Percentiles rank a stretch among this genome's conserved stretches.
phyloP scores from a whole-genome alignment of 2,329 filamentous ascomycete genomes.

The Hirsutella rhossiliensis region DNA sequence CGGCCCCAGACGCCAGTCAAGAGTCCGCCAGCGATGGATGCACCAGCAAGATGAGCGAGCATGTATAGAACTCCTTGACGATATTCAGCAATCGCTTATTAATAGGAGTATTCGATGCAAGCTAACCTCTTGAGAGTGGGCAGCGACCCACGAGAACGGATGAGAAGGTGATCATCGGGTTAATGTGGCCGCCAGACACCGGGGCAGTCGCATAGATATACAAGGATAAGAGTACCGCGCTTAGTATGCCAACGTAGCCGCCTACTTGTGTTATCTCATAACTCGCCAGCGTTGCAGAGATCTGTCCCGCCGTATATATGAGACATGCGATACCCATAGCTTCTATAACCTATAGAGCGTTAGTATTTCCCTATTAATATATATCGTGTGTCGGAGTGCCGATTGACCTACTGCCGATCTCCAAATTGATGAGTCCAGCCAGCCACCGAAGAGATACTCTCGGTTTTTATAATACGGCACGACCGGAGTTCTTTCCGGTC shows the following conservation, averaged over 20 bases:
- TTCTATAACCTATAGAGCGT: conserved; percentile 20
- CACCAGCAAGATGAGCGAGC: conserved; percentile 30
- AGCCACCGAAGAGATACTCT: conserved; percentile 13
- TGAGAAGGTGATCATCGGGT: conserved; percentile 38
- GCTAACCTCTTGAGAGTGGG: conserved; percentile 28
- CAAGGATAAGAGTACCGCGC: conserved; percentile 26
- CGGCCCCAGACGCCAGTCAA: conserved; percentile 20
- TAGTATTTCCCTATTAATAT: background rate
- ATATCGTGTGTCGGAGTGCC: background rate
- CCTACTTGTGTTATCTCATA: conserved; percentile 14
- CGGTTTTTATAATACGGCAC: conserved; percentile 13
- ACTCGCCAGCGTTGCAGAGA: conserved; percentile 15
- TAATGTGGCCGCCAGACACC: conserved; percentile 38
- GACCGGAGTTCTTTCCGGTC: conserved; percentile 3
- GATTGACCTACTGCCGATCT: conserved; percentile 12
- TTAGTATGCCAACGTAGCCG: conserved; percentile 24
- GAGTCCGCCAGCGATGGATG: conserved; percentile 26
- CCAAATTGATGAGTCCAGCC: conserved; percentile 13
- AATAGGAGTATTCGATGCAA: background rate
- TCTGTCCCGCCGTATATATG: conserved; percentile 19
- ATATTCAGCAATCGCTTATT: background rate
- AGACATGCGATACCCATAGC: conserved; percentile 14
- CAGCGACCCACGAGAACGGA: conserved; percentile 37
- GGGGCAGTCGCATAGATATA: conserved; percentile 37
- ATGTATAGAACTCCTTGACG: conserved; percentile 29